Conservation (phyloP, 352 stramenopile species). For the Nannochloropsis limnetica region DNA sequence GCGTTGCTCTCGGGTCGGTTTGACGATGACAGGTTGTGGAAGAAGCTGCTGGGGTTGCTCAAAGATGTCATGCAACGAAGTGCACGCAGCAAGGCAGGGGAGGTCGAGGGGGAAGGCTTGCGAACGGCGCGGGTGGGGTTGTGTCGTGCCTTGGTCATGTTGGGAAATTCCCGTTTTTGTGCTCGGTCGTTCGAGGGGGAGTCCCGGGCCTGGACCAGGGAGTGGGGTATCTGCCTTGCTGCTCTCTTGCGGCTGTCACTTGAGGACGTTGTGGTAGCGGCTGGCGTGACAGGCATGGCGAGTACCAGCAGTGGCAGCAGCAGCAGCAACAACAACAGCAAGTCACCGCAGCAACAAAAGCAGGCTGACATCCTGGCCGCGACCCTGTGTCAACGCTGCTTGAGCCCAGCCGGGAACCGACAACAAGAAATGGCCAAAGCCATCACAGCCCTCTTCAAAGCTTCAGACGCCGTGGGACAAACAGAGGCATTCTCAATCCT, state of each 20-base stretch:
- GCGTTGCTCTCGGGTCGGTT: neutral
- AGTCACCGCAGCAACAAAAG: neutral
- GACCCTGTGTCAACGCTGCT: neutral
- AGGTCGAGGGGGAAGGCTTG: neutral
- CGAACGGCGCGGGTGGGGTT: neutral
- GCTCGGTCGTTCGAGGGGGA: neutral
- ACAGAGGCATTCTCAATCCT: slow-evolving; percentile 14
- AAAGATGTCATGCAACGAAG: neutral
- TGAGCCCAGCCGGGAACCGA: neutral
- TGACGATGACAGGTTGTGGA: slow-evolving; percentile 4
- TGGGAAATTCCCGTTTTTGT: slow-evolving; percentile 3
- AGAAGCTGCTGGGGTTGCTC: neutral
- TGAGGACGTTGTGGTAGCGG: neutral
- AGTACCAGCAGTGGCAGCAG: neutral
- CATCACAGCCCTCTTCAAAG: slow-evolving; percentile 12
- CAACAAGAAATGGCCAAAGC: neutral
- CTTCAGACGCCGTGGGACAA: neutral
- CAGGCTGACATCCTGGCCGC: neutral
- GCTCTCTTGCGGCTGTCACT: neutral
- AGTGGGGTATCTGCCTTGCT: neutral
- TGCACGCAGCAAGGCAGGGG: neutral
- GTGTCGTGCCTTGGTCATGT: slow-evolving; percentile 13
- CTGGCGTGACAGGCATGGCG: neutral
- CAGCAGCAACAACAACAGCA: neutral
- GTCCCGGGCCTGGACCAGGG: neutral